Conservation (phyloP, 2,329 filamentous ascomycete genomes). For the Exophiala sp. region DNA sequence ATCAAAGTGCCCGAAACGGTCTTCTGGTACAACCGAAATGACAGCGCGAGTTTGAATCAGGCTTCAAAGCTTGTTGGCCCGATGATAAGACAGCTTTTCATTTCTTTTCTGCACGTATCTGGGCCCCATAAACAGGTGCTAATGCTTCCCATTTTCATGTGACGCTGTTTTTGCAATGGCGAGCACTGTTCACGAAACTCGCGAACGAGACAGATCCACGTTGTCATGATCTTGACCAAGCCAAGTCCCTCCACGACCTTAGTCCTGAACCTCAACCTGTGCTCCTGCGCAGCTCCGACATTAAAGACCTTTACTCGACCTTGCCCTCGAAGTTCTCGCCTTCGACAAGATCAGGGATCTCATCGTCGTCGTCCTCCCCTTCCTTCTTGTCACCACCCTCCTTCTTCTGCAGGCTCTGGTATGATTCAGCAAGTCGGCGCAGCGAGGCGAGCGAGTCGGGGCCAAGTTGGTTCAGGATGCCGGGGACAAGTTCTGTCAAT, state of each 20-base stretch:
- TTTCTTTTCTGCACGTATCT: neutral
- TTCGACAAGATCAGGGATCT: constrained; percentile 94
- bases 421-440: constrained; percentile 97
- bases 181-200: neutral
- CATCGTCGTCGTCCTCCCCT: constrained; percentile 67
- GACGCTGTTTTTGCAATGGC: neutral
- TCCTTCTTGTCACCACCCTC: constrained; percentile 70
- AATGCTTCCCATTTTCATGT: neutral
- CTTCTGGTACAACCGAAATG: neutral
- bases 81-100: neutral
- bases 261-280: too few relatives aligned
- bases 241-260: too few relatives aligned
- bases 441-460: constrained; percentile 96
- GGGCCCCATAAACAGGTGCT: neutral
- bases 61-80: neutral
- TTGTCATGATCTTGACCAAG: too few relatives aligned
- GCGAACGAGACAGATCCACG: neutral
- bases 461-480: constrained; percentile 98
- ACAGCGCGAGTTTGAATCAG: neutral
- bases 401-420: constrained; percentile 97
- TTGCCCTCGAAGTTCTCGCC: constrained; percentile 98
- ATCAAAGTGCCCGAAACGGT: neutral
- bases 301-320: constrained; percentile 68
- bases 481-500: constrained; percentile 97
- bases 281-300: too few relatives aligned